Conservation (phyloP, 257 asterid species). For the Jaltomata sinuosa region DNA sequence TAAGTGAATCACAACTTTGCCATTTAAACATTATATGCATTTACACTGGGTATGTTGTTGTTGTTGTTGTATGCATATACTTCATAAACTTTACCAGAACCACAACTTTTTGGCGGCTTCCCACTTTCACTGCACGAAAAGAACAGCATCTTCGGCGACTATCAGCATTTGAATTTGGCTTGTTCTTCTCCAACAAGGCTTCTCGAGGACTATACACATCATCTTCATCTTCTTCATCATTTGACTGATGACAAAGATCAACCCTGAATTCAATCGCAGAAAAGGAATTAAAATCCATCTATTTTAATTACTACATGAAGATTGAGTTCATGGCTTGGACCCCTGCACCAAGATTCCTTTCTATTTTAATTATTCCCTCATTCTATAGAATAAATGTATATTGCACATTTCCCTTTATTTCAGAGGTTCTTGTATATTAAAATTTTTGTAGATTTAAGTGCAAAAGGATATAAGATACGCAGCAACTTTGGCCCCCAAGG, state of each 20-base stretch:
- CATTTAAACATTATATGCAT: background rate
- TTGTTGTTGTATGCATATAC: background rate
- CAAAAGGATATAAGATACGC: background rate
- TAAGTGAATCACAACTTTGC: background rate
- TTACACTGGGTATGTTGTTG: no score
- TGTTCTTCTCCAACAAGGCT: slow-evolving; percentile 57
- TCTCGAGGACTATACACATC: slow-evolving; percentile 54
- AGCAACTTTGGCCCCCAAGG: background rate
- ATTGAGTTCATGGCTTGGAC: background rate
- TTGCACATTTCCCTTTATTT: background rate
- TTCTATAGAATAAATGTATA: background rate
- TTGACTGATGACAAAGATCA: slow-evolving; percentile 89
- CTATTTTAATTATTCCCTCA: background rate
- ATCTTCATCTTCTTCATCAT: slow-evolving; percentile 80
- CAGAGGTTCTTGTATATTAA: background rate
- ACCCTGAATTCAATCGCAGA: slow-evolving; percentile 54
- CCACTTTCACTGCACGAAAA: slow-evolving; percentile 37
- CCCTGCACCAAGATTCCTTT: background rate
- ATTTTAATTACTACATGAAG: background rate
- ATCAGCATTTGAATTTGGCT: slow-evolving; percentile 24
- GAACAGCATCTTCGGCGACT: slow-evolving; percentile 53
- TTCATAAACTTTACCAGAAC: slow-evolving; percentile 43
- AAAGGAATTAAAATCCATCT: background rate
- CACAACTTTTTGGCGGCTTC: slow-evolving; percentile 91
- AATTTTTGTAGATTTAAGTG: background rate